These are phyloP conservation scores for Pythium apleroticum DNA, from an alignment of 352 stramenopile genomes.

Conservation along the genomic window DNA sequence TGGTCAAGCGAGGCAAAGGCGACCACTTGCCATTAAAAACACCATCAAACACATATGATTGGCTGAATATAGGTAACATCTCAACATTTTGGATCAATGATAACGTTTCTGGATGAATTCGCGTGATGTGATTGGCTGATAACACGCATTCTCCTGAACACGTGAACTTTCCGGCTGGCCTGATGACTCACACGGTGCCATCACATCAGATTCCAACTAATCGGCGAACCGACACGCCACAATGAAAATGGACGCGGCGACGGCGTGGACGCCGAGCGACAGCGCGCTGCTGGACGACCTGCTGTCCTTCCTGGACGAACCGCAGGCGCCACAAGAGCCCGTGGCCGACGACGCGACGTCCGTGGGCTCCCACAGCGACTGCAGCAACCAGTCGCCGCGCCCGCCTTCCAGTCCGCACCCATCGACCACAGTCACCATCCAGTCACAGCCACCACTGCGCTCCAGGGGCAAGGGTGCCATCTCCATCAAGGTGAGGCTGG, in stretches of 20 bases:
- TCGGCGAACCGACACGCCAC: neutral
- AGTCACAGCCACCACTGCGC: neutral
- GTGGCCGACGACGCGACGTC: neutral
- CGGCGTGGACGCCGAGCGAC: neutral
- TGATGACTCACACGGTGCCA: neutral
- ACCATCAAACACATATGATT: too few species aligned
- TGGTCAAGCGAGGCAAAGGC: neutral
- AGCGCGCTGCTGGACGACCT: slow-evolving; percentile 1
- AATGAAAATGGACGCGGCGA: neutral
- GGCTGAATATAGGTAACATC: too few species aligned
- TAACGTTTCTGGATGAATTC: neutral
- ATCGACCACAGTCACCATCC: neutral
- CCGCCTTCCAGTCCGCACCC: neutral
- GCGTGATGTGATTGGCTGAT: neutral
- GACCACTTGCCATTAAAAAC: too few species aligned
- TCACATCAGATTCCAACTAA: neutral
- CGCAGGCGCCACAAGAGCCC: neutral
- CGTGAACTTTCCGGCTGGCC: neutral
- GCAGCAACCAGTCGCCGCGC: neutral
- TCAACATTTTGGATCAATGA: neutral
- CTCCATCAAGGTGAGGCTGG: neutral
- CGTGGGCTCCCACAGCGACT: neutral
- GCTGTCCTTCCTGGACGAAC: neutral
- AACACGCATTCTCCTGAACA: neutral
- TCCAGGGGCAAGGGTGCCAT: neutral